Base-by-base conservation (phyloP, 2,329 filamentous ascomycete genomes). In the Aspergillus versicolor region DNA sequence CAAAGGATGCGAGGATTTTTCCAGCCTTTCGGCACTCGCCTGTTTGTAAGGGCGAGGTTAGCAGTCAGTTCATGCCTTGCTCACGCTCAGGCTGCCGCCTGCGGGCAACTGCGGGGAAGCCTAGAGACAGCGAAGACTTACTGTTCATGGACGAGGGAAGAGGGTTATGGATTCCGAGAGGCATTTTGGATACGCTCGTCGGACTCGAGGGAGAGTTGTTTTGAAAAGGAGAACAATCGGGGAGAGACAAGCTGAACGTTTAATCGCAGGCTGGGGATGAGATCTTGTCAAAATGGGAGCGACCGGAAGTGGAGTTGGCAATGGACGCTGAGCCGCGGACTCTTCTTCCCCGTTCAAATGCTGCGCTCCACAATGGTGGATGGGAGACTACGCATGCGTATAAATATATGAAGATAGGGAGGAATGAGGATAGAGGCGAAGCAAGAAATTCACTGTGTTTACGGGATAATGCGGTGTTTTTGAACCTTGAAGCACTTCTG, bases 11-110 rank as follows among this genome's bases (percentile, higher is more conserved):
- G 66, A 99, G 84, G 70, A 97, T 97, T 82, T 96, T 96, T 72
- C 90, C 90, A 73, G 92, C 94, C 79, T 99, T 99, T 76, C 89
- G 94, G 80, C 94, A 97, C 80, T 99, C 94, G 80, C 91, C 93
- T 97, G 76, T 65, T 57, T 48, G 65, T 57, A 49, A 57, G 55
- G 21, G 34, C 40, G 30, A 56, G 51, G 67, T 73, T 59, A 73
- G 75, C 70, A 73, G 68, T 65, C 52, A 43, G 52, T 17, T 47
- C 24, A 32, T 24, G 9, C 27, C 27, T 9, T 30, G 9, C 27
- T 11, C 27, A 41, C 17, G 40, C 15, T 22, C 24, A 13, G 30
- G 11, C 27, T 63, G 58, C 48, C 54, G 37, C 54, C 53, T 62
- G 61, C 62, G 45, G 55, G 52, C 57, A 56, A 69, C 63, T 73